Conservation (phyloP, 495 filamentous ascomycete species). For the Lasiosphaeriaceae sp. region DNA sequence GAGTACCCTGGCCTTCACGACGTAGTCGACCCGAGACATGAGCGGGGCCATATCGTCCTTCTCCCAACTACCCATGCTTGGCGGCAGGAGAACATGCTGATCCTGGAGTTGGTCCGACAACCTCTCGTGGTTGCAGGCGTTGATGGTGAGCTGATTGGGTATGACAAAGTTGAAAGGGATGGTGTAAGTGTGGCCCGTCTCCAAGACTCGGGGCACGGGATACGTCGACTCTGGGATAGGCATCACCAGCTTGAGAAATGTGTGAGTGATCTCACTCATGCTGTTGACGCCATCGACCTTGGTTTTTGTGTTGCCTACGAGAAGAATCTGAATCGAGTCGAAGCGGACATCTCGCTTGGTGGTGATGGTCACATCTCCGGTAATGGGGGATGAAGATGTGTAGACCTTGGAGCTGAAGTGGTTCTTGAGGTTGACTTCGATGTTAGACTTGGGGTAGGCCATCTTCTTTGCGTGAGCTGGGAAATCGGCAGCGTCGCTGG, state of each 20-base stretch:
- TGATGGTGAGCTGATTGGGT: conserved; percentile 63
- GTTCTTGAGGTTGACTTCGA: conserved; percentile 43
- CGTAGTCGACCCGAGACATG: conserved; percentile 76
- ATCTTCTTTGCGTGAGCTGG: neutral
- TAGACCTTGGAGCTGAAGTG: conserved; percentile 47
- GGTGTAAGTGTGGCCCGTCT: conserved; percentile 61
- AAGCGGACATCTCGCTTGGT: conserved; percentile 64
- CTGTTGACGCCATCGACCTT: conserved; percentile 38
- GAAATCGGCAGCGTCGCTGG: conserved; percentile 4
- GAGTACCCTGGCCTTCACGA: conserved; percentile 57
- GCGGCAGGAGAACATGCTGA: conserved; percentile 75
- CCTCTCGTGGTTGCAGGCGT: conserved; percentile 45
- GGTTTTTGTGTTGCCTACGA: conserved; percentile 61
- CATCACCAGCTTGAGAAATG: conserved; percentile 78
- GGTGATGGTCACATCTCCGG: conserved; percentile 51
- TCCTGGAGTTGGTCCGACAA: conserved; percentile 56
- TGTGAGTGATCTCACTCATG: conserved; percentile 44
- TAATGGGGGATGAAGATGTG: conserved; percentile 43
- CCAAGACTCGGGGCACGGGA: conserved; percentile 64
- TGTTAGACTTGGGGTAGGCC: conserved; percentile 30
- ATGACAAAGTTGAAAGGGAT: conserved; percentile 89
- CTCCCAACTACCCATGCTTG: conserved; percentile 70
- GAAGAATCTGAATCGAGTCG: conserved; percentile 73
- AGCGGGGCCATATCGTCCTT: conserved; percentile 77
- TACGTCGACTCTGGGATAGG: conserved; percentile 67